These are phyloP conservation scores for Noccaea bulbosa DNA, from an alignment of 345 rosid genomes.

Conservation along the genomic window DNA sequence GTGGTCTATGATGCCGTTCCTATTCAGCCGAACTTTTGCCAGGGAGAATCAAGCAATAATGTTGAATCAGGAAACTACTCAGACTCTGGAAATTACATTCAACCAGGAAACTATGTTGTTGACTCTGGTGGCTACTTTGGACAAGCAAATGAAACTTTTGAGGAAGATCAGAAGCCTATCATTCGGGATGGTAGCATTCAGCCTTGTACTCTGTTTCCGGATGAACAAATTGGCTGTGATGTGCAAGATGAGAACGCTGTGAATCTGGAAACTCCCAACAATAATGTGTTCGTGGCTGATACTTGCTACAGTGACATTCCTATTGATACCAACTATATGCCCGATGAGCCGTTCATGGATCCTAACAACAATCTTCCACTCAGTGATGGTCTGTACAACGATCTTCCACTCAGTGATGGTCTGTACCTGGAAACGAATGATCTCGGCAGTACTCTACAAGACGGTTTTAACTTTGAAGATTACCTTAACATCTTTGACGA, in stretches of 20 bases:
- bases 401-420: constrained; percentile 54
- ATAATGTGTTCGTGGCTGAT: constrained; percentile 49
- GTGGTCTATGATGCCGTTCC: constrained; percentile 53
- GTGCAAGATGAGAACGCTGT: constrained; percentile 50
- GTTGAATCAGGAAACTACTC: constrained; percentile 46
- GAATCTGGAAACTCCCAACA: constrained; percentile 50
- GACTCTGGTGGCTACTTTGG: constrained; percentile 45
- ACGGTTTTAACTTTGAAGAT: constrained; percentile 68
- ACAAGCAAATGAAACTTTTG: constrained; percentile 47
- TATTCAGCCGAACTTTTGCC: constrained; percentile 46
- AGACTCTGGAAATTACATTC: constrained; percentile 34
- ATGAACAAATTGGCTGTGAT: constrained; percentile 49
- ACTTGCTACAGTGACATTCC: constrained; percentile 50
- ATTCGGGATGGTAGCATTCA: constrained; percentile 46
- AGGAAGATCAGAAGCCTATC: constrained; percentile 62
- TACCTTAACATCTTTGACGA: constrained; percentile 75
- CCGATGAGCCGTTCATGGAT: constrained; percentile 63
- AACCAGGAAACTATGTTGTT: constrained; percentile 30
- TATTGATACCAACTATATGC: constrained; percentile 46
- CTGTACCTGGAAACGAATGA: constrained; percentile 71
- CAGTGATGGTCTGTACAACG: constrained; percentile 54
- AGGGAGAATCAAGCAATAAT: constrained; percentile 68
- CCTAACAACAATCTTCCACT: constrained; percentile 47
- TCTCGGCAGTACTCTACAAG: constrained; percentile 57
- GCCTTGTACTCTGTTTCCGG: constrained; percentile 46